A percentile compares a stretch with the other conserved stretches of the same genome.
Conservation (phyloP, 2,329 filamentous ascomycete genomes). For the Fusarium sp. region DNA sequence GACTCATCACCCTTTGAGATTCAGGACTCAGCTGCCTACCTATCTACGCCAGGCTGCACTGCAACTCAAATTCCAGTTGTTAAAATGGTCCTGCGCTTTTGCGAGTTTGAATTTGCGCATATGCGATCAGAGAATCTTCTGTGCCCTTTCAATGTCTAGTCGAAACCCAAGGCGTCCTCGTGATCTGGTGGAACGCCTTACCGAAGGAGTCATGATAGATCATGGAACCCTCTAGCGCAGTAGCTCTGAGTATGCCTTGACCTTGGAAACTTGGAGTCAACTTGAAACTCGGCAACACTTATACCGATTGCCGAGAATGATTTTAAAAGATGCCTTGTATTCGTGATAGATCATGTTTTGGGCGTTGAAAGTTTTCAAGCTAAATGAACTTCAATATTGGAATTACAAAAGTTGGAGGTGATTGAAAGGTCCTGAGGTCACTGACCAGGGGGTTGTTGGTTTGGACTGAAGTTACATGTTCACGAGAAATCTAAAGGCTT, state of each 20-base stretch:
- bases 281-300: not conserved
- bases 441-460: not conserved
- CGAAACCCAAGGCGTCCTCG: conserved; percentile 10
- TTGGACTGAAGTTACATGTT: not conserved
- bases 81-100: not conserved
- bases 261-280: not conserved
- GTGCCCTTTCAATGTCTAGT: not conserved
- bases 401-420: not conserved
- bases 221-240: not conserved
- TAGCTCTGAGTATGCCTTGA: not conserved
- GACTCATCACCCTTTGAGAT: not conserved
- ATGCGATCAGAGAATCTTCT: not conserved
- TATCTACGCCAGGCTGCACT: not conserved
- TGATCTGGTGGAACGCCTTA: conserved; percentile 4
- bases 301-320: not conserved
- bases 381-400: too few relatives aligned
- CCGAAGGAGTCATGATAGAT: conserved; percentile 23
- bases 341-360: not conserved
- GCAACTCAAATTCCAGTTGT: not conserved
- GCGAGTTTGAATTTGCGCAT: not conserved
- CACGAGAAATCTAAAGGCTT: not conserved
- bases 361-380: not conserved
- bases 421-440: not conserved
- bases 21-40: not conserved
- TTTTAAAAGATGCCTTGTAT: not conserved